phyloP scores from a whole-genome alignment of 768 basidiomycete genomes.

The Pulveroboletus ravenelii region DNA sequence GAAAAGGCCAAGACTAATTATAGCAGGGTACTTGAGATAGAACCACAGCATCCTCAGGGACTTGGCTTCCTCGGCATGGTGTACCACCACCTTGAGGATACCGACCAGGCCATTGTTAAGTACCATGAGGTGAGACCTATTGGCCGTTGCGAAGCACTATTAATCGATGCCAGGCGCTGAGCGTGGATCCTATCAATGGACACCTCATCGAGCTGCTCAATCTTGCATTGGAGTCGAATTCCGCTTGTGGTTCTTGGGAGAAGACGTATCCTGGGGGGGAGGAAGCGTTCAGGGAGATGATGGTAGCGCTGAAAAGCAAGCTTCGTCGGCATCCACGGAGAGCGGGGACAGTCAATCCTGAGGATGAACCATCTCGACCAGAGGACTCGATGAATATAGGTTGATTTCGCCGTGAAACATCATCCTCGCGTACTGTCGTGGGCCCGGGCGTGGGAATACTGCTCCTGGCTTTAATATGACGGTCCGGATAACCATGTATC shows the following conservation, averaged over 20 bases:
- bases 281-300: constrained; percentile 31
- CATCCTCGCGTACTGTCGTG: constrained; percentile 19
- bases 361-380: constrained; percentile 13
- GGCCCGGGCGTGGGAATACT: background rate
- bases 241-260: constrained; percentile 31
- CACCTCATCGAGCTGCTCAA: constrained; percentile 79
- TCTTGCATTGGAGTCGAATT: constrained; percentile 61
- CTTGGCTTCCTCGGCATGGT: constrained; percentile 89
- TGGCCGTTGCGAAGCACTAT: background rate
- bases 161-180: constrained; percentile 52
- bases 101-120: constrained; percentile 78
- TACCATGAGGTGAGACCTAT: constrained; percentile 77
- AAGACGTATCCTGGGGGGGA: constrained; percentile 33
- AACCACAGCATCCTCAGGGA: constrained; percentile 77
- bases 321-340: constrained; percentile 24
- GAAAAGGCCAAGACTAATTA: constrained; percentile 73
- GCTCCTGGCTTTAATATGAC: too few relatives aligned
- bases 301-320: constrained; percentile 30
- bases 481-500: too few relatives aligned
- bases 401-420: constrained; percentile 13
- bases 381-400: constrained; percentile 32
- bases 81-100: constrained; percentile 65
- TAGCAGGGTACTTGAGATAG: constrained; percentile 76
- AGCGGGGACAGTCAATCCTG: constrained; percentile 9
- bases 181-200: constrained; percentile 77